Evolutionary conservation across 768 basidiomycete species (phyloP).

Genomic region (Trametes maxima): DNA sequence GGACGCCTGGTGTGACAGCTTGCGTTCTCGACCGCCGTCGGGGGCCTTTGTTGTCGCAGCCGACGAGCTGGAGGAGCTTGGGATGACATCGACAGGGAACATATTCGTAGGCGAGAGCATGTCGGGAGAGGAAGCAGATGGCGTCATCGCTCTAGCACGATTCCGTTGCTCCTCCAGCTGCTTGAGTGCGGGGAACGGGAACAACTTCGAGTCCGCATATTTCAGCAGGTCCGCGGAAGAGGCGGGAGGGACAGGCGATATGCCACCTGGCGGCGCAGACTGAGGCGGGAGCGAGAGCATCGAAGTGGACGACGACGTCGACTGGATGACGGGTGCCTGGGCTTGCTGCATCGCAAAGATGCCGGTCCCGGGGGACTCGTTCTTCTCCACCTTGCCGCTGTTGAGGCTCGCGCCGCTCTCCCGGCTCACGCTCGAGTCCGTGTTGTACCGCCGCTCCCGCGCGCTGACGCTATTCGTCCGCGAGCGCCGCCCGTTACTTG

Average conservation of each 20-base stretch:
- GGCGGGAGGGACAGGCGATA: constrained; percentile 79
- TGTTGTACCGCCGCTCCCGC: constrained; percentile 66
- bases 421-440: constrained; percentile 71
- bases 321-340: constrained; percentile 48
- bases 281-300: constrained; percentile 63
- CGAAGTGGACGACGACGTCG: constrained; percentile 66
- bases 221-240: constrained; percentile 70
- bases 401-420: constrained; percentile 76
- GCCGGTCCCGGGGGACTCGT: constrained; percentile 27
- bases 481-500: constrained; percentile 71
- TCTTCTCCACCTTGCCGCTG: constrained; percentile 61
- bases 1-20: constrained; percentile 67
- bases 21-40: constrained; percentile 57
- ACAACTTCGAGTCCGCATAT: constrained; percentile 79
- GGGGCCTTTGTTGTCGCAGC: constrained; percentile 50
- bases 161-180: constrained; percentile 74
- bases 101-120: constrained; percentile 46
- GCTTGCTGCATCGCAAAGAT: constrained; percentile 42
- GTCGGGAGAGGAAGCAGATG: constrained; percentile 53
- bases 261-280: constrained; percentile 50
- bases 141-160: constrained; percentile 53
- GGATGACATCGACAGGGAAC: constrained; percentile 44
- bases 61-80: constrained; percentile 48
- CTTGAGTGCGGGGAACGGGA: constrained; percentile 88
- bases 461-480: constrained; percentile 75